These are phyloP conservation scores for Termitomyces sp. DNA, from an alignment of 768 basidiomycete genomes.

Conservation along the genomic window DNA sequence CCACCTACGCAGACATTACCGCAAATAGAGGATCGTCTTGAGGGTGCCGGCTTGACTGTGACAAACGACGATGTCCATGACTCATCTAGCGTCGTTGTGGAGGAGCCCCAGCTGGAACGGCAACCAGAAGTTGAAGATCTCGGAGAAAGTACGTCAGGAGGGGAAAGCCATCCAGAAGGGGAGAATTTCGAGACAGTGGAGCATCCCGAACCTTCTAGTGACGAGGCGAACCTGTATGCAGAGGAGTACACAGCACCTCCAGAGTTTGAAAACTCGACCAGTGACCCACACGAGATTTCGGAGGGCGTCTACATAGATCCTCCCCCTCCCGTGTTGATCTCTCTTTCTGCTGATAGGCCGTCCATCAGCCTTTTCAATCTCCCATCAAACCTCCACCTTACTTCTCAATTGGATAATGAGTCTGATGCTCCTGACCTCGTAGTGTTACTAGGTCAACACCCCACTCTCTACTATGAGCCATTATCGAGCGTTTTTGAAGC, in stretches of 20 bases:
- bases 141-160: not conserved
- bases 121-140: not conserved
- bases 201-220: not conserved
- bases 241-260: not conserved
- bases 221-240: not conserved
- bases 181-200: not conserved
- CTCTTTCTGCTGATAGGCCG: conserved; percentile 34
- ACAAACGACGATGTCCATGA: not conserved
- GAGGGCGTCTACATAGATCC: conserved; percentile 74
- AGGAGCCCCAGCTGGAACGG: not conserved
- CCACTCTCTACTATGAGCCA: conserved; percentile 77
- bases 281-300: conserved; percentile 56
- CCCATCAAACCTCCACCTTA: conserved; percentile 27
- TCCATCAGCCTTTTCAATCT: conserved; percentile 56
- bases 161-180: not conserved
- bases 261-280: conserved; percentile 14
- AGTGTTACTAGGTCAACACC: conserved; percentile 59
- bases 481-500: conserved; percentile 68
- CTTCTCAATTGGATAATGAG: conserved; percentile 21
- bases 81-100: not conserved
- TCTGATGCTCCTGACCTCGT: conserved; percentile 19
- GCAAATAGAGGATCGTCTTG: not conserved
- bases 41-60: not conserved
- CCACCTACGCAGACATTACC: not conserved
- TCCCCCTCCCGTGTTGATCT: conserved; percentile 64